Percentiles rank a stretch among this genome's conserved stretches.
These are phyloP conservation scores for Infundibulicybe gibba DNA, from an alignment of 768 basidiomycete genomes.

Conservation along the genomic window DNA sequence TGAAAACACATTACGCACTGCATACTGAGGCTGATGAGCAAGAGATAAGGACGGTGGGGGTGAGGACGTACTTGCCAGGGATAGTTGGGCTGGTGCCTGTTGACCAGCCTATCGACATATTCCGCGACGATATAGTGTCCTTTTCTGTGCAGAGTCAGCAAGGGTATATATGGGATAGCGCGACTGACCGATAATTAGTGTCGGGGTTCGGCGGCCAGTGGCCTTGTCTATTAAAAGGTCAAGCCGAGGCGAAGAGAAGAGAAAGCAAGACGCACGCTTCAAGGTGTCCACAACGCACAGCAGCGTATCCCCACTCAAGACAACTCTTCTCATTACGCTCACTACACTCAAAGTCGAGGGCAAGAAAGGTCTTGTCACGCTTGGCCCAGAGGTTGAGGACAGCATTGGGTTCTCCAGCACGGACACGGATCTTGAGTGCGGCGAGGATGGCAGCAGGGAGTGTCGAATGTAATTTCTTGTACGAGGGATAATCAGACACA, in stretches of 20 bases:
- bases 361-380: conserved; percentile 71
- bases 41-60: conserved; percentile 3
- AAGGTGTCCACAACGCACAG: conserved; percentile 68
- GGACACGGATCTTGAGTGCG: conserved; percentile 61
- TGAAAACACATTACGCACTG: conserved; percentile 39
- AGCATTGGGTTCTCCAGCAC: conserved; percentile 61
- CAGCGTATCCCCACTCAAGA: conserved; percentile 83
- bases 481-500: conserved; percentile 61
- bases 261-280: conserved; percentile 47
- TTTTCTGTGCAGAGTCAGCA: conserved; percentile 33
- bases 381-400: conserved; percentile 66
- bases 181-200: conserved; percentile 67
- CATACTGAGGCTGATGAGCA: conserved; percentile 42
- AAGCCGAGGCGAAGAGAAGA: background rate
- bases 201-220: conserved; percentile 80
- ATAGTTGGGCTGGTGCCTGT: conserved; percentile 59
- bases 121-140: conserved; percentile 77
- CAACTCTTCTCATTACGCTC: conserved; percentile 68
- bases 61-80: conserved; percentile 64
- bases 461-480: conserved; percentile 67
- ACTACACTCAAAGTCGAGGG: conserved; percentile 72
- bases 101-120: conserved; percentile 59
- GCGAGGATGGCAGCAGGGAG: conserved; percentile 67
- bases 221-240: conserved; percentile 39
- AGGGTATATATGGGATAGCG: background rate